A percentile compares a stretch with the other conserved stretches of the same genome.
Conservation (phyloP, 1,139 yeast species). For the Diutina sp. region DNA sequence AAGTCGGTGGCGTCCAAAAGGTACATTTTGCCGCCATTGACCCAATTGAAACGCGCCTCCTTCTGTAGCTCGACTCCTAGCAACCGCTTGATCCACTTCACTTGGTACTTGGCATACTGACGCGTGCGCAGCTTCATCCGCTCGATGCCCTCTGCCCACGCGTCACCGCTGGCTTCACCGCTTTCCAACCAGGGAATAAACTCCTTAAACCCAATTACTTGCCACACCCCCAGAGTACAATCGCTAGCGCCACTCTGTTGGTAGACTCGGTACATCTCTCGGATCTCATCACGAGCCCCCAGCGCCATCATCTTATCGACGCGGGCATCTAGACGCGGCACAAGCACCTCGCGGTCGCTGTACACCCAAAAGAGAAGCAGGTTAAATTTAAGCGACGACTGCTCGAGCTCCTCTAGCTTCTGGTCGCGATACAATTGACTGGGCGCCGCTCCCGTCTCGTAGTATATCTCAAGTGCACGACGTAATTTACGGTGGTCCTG, state of each 20-base stretch:
- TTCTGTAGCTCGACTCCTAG: conserved; percentile 49
- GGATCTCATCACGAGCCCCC: conserved; percentile 63
- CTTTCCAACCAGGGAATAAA: conserved; percentile 64
- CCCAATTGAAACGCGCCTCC: conserved; percentile 33
- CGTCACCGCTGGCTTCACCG: conserved; percentile 6
- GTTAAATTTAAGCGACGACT: conserved; percentile 43
- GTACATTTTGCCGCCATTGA: conserved; percentile 52
- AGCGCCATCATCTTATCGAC: conserved; percentile 70
- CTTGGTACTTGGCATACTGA: conserved; percentile 78
- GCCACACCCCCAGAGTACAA: conserved; percentile 75
- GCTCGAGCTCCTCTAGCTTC: conserved; percentile 25
- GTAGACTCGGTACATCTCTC: conserved; percentile 39
- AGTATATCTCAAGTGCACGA: conserved; percentile 73
- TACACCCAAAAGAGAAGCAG: conserved; percentile 78
- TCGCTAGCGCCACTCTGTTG: conserved; percentile 17
- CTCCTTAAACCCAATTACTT: conserved; percentile 92
- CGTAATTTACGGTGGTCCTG: conserved; percentile 70
- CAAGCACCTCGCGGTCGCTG: conserved; percentile 49
- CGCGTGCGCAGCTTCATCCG: conserved; percentile 78
- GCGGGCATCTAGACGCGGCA: conserved; percentile 54
- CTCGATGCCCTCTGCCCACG: conserved; percentile 39
- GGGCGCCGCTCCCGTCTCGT: conserved; percentile 51
- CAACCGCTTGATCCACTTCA: conserved; percentile 82
- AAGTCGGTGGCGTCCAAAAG: conserved; percentile 71
- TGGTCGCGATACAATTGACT: conserved; percentile 63